Evolutionary conservation across 352 stramenopile species (phyloP).

Genomic region (Albugo laibachii): DNA sequence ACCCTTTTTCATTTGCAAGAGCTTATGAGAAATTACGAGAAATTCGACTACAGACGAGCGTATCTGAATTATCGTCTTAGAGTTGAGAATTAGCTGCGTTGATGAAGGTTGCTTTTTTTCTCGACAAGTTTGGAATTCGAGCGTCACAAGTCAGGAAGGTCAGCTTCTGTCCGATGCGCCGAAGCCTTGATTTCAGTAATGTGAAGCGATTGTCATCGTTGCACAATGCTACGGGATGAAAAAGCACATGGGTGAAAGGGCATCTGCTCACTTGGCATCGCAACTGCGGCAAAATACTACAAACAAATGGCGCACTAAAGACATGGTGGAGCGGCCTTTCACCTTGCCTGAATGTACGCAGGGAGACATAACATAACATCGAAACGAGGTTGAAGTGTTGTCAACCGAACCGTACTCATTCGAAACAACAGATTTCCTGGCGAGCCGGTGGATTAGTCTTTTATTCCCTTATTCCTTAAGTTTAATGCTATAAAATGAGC

Average conservation of each 20-base stretch:
- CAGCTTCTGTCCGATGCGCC: slow-evolving; percentile 5
- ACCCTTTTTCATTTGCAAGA: slow-evolving; percentile 44
- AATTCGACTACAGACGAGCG: slow-evolving; percentile 34
- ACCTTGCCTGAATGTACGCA: slow-evolving; percentile 35
- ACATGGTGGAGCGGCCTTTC: slow-evolving; percentile 37
- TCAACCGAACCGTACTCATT: too few species aligned
- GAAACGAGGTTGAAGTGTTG: too few species aligned
- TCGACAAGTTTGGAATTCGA: slow-evolving; percentile 28
- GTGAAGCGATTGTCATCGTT: slow-evolving; percentile 50
- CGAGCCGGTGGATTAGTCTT: too few species aligned
- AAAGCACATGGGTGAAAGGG: slow-evolving; percentile 12
- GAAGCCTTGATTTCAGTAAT: slow-evolving; percentile 45
- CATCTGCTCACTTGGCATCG: slow-evolving; percentile 28
- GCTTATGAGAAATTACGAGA: slow-evolving; percentile 39
- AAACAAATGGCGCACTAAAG: slow-evolving; percentile 22
- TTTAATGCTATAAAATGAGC: too few species aligned
- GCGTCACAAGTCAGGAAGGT: slow-evolving; percentile 17
- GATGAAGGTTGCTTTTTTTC: slow-evolving; percentile 45
- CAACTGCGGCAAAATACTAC: slow-evolving; percentile 30
- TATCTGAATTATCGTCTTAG: slow-evolving; percentile 51
- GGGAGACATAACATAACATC: too few species aligned
- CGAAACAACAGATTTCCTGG: too few species aligned
- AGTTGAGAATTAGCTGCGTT: slow-evolving; percentile 34
- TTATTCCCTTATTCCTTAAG: too few species aligned
- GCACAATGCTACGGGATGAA: slow-evolving; percentile 30